Conservation (phyloP, 163 green algal genomes). For the Scenedesmus sp. region DNA sequence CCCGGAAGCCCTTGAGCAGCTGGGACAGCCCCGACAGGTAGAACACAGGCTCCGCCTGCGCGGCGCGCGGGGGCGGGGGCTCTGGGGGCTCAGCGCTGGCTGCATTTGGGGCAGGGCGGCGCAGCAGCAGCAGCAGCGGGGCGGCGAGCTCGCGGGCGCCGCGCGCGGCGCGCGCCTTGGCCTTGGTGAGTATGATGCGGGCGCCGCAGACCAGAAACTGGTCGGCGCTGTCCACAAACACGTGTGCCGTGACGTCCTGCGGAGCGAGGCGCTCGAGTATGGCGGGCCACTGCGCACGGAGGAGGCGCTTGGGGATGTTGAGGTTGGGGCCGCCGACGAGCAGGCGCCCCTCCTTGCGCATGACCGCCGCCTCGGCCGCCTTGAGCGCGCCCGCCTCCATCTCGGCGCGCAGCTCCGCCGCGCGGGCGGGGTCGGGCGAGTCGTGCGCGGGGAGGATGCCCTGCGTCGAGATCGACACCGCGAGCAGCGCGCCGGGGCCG, state of each 20-base stretch:
- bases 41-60: constrained; percentile 46
- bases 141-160: not conserved
- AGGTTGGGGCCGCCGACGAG: constrained; percentile 40
- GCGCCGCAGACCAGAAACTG: constrained; percentile 26
- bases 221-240: constrained; percentile 28
- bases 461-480: constrained; percentile 27
- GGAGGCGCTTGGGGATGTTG: constrained; percentile 45
- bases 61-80: too few species aligned
- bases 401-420: constrained; percentile 12
- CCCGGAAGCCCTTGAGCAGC: constrained; percentile 35
- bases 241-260: constrained; percentile 40
- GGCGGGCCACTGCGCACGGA: constrained; percentile 36
- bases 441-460: constrained; percentile 38
- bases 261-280: constrained; percentile 24
- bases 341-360: constrained; percentile 36
- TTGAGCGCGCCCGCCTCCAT: constrained; percentile 32
- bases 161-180: constrained; percentile 11
- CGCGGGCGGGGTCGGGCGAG: constrained; percentile 5
- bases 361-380: constrained; percentile 39
- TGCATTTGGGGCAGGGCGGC: too few species aligned
- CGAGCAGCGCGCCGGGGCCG: not conserved
- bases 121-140: not conserved
- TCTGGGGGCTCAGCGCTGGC: too few species aligned
- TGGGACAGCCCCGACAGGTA: constrained; percentile 39
- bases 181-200: constrained; percentile 44